phyloP scores from a whole-genome alignment of 352 stramenopile genomes.

The Globisporangium middletonii region DNA sequence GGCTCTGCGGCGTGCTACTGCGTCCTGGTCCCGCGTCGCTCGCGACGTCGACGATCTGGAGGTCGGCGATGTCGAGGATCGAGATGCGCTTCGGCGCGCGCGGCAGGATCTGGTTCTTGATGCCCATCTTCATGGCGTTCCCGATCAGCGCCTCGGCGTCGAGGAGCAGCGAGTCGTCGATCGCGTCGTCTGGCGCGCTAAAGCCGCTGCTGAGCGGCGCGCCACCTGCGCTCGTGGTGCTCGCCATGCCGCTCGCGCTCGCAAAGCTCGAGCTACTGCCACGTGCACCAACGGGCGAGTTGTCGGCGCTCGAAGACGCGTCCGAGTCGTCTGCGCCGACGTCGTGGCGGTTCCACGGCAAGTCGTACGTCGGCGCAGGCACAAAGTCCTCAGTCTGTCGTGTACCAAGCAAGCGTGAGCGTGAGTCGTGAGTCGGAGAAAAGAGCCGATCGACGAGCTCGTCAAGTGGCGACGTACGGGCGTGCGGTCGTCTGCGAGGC shows the following conservation, averaged over 20 bases:
- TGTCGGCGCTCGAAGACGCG: constrained; percentile 8
- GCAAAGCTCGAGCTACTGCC: constrained; percentile 5
- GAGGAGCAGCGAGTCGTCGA: constrained; percentile 50
- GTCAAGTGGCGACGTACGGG: constrained; percentile 6
- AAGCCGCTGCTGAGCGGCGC: no score
- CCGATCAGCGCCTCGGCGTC: constrained; percentile 68
- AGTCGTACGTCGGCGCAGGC: constrained; percentile 29
- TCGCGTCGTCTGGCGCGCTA: constrained; percentile 12
- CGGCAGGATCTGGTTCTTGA: constrained; percentile 53
- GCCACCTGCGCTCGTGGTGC: no score
- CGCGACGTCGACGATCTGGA: constrained; percentile 54
- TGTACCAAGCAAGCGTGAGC: constrained; percentile 10
- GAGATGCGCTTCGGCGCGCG: constrained; percentile 52
- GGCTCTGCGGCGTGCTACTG: no score
- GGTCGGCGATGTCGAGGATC: constrained; percentile 55
- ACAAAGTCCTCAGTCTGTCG: constrained; percentile 7
- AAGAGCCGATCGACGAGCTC: no score
- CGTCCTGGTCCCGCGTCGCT: constrained; percentile 1
- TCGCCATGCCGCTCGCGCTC: not conserved
- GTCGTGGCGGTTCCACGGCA: constrained; percentile 57
- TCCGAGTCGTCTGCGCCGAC: constrained; percentile 15
- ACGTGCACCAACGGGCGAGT: constrained; percentile 5
- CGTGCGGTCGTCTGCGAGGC: constrained; percentile 43
- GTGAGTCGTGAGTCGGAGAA: no score
- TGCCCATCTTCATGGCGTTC: constrained; percentile 64